phyloP scores from a whole-genome alignment of 192 early-diverging fungal species.

The Geranomyces variabilis region DNA sequence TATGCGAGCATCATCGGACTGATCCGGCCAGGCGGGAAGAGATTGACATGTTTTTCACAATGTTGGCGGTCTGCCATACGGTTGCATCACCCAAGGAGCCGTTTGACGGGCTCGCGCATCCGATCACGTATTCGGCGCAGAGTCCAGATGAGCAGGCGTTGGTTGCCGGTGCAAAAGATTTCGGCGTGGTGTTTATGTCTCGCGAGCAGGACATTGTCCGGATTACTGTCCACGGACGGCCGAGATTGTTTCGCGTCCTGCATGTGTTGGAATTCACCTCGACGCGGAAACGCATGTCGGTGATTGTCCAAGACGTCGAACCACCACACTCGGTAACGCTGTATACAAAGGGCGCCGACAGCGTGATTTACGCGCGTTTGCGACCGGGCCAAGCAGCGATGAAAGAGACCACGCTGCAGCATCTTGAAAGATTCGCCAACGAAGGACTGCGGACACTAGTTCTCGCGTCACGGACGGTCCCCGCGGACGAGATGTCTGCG shows the following conservation, averaged over 20 bases:
- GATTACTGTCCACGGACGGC: constrained; percentile 14
- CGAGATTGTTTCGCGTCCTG: constrained; percentile 30
- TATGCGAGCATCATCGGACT: constrained; percentile 70
- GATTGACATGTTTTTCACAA: constrained; percentile 68
- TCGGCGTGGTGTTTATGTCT: constrained; percentile 56
- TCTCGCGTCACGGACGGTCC: constrained; percentile 77
- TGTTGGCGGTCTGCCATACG: constrained; percentile 85
- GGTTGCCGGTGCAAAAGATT: constrained; percentile 74
- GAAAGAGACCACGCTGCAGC: constrained; percentile 31
- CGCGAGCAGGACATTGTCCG: constrained; percentile 33
- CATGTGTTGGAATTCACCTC: constrained; percentile 49
- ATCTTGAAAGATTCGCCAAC: constrained; percentile 43
- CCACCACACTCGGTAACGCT: constrained; percentile 34
- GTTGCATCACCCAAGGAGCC: constrained; percentile 70
- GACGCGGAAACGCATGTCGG: constrained; percentile 49
- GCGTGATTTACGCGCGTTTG: constrained; percentile 42
- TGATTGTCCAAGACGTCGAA: constrained; percentile 29
- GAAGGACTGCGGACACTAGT: constrained; percentile 82
- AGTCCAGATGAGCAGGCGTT: constrained; percentile 90
- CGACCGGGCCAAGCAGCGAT: constrained; percentile 15
- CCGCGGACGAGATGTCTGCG: constrained; percentile 68
- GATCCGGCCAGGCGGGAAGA: constrained; percentile 33
- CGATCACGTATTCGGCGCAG: constrained; percentile 72
- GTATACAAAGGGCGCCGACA: constrained; percentile 52
- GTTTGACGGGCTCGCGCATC: background rate